phyloP scores from a whole-genome alignment of 1,284 basidiomycete species.

The Cerioporus squamosus region DNA sequence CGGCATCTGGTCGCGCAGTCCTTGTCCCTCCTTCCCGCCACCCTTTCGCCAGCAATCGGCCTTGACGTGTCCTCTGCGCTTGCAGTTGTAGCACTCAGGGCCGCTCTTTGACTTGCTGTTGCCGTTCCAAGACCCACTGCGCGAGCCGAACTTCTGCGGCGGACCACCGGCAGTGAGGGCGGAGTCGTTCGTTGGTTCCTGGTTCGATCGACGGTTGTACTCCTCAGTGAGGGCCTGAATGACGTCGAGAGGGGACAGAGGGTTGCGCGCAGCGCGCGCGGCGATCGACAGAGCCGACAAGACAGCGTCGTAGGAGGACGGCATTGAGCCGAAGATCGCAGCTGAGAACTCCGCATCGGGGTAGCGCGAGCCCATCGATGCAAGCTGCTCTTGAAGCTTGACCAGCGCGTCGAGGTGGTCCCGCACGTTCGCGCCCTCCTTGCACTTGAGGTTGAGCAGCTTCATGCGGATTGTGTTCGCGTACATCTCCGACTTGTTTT shows the following conservation, averaged over 20 bases:
- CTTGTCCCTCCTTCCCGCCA: conserved; percentile 28
- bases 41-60: conserved; percentile 27
- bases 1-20: conserved; percentile 13
- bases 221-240: too few species aligned
- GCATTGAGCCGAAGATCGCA: conserved; percentile 32
- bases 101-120: conserved; percentile 4
- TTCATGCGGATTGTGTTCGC: conserved; percentile 2
- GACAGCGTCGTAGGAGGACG: conserved; percentile 15
- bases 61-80: conserved; percentile 29
- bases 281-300: conserved; percentile 2
- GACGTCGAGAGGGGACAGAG: too few species aligned
- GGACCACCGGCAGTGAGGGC: too few species aligned
- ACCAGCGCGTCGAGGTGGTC: conserved; percentile 28
- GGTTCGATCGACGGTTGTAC: too few species aligned
- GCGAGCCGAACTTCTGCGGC: too few species aligned
- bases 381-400: conserved; percentile 22
- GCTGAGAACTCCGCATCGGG: conserved; percentile 27
- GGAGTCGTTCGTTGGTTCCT: too few species aligned
- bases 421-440: conserved; percentile 23
- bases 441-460: conserved; percentile 10
- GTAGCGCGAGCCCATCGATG: conserved; percentile 20
- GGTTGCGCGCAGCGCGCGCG: too few species aligned
- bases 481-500: conserved; percentile 13
- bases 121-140: neutral
- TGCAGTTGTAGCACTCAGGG: conserved; percentile 30